These are phyloP conservation scores for Isatis lusitanica DNA, from an alignment of 441 rosid species.

Conservation along the genomic window DNA sequence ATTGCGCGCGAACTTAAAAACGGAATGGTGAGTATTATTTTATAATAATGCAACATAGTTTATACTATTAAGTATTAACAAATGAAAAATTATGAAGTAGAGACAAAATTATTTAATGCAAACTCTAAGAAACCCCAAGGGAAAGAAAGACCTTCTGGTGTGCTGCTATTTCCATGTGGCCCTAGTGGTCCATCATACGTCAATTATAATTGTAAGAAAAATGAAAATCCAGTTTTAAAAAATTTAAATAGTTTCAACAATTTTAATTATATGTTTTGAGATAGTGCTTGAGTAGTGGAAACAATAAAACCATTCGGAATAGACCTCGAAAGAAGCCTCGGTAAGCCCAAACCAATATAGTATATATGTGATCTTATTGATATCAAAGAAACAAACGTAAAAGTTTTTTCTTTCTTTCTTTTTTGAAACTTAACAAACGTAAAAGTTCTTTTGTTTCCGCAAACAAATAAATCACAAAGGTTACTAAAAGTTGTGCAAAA, in stretches of 20 bases:
- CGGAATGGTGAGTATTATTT: slow-evolving; percentile 15
- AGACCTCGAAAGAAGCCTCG: slow-evolving; percentile 29
- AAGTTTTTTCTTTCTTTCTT: too few relatives aligned
- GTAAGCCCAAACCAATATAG: slow-evolving; percentile 10
- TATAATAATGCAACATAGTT: slow-evolving; percentile 3
- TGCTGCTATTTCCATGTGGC: slow-evolving; percentile 37
- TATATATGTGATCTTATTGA: background rate
- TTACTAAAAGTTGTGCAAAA: background rate
- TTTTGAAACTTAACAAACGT: background rate
- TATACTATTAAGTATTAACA: background rate
- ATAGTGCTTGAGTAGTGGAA: slow-evolving; percentile 38
- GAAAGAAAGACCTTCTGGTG: slow-evolving; percentile 24
- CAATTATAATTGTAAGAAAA: background rate
- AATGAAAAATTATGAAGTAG: slow-evolving; percentile 15
- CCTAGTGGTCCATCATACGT: slow-evolving; percentile 31
- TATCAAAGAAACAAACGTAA: background rate
- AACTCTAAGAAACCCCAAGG: slow-evolving; percentile 27
- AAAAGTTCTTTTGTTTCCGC: background rate
- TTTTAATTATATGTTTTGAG: background rate
- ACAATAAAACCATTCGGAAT: slow-evolving; percentile 7
- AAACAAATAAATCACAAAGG: background rate
- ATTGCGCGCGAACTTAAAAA: slow-evolving; percentile 2
- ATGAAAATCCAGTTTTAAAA: background rate
- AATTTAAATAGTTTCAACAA: background rate
- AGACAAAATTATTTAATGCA: slow-evolving; percentile 36